phyloP scores from a whole-genome alignment of 139 green algal genomes.

The Micromonas commoda region DNA sequence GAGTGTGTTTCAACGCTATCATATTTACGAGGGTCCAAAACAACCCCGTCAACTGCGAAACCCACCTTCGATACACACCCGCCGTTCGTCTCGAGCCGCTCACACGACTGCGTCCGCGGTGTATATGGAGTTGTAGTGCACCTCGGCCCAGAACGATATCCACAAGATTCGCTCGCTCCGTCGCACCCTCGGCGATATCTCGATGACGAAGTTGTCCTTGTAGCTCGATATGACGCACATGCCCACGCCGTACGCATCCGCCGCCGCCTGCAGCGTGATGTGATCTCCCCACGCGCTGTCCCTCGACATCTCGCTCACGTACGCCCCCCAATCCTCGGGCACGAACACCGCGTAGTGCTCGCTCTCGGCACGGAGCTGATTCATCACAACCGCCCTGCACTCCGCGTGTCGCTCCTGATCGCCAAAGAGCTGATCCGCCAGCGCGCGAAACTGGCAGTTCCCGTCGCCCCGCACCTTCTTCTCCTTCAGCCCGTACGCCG shows the following conservation, averaged over 20 bases:
- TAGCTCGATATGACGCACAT: constrained; percentile 24
- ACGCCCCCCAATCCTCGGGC: not conserved
- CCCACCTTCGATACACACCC: no score
- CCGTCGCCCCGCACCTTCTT: constrained; percentile 34
- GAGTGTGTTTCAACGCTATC: no score
- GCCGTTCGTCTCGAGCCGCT: no score
- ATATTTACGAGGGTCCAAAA: no score
- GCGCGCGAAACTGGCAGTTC: constrained; percentile 38
- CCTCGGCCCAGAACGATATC: constrained; percentile 51
- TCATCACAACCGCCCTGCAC: constrained; percentile 12
- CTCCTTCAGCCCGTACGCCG: constrained; percentile 32
- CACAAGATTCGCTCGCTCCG: constrained; percentile 28
- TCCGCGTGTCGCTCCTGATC: constrained; percentile 28
- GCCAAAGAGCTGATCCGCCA: constrained; percentile 32
- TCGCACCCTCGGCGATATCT: not conserved
- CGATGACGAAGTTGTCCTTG: constrained; percentile 21
- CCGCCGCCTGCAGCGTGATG: constrained; percentile 34
- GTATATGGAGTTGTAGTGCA: constrained; percentile 53
- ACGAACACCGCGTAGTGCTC: constrained; percentile 20
- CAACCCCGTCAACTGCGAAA: no score
- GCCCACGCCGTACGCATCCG: constrained; percentile 26
- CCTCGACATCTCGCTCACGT: constrained; percentile 29
- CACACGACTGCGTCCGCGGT: no score
- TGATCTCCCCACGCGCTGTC: constrained; percentile 34
- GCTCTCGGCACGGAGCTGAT: constrained; percentile 10